Conservation (phyloP, 176 grass and related monocot genomes). For the Phragmites australis region DNA sequence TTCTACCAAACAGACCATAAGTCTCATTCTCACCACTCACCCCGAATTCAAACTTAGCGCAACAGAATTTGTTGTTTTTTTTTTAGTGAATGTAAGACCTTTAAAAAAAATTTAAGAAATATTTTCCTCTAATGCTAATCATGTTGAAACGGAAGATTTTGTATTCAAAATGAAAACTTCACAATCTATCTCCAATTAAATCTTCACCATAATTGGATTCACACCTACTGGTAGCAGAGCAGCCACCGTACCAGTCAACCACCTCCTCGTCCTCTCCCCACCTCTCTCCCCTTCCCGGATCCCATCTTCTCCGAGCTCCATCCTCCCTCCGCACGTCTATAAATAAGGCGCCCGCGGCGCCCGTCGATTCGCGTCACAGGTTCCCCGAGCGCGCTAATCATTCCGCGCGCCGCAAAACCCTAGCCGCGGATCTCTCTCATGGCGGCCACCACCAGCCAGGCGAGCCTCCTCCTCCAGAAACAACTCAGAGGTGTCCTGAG, state of each 20-base stretch:
- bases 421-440: slow-evolving; percentile 58
- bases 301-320: slow-evolving; percentile 31
- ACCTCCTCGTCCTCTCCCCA: slow-evolving; percentile 28
- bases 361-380: slow-evolving; percentile 37
- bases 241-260: slow-evolving; percentile 16
- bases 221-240: not conserved
- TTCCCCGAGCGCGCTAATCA: slow-evolving; percentile 21
- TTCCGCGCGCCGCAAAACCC: slow-evolving; percentile 42
- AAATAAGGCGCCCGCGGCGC: slow-evolving; percentile 55
- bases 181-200: not conserved
- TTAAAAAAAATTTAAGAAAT: not conserved
- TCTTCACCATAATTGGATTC: not conserved
- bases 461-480: slow-evolving; percentile 83
- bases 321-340: slow-evolving; percentile 31
- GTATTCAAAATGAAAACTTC: not conserved
- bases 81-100: not conserved
- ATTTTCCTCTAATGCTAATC: not conserved
- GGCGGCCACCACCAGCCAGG: slow-evolving; percentile 65
- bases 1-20: too few species aligned
- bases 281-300: not conserved
- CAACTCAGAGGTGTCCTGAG: slow-evolving; percentile 71
- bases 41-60: not conserved
- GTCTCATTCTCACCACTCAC: not conserved
- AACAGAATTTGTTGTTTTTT: not conserved
- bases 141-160: not conserved